Evolutionary conservation across 2,329 filamentous ascomycete species (phyloP), one percentile per base, ranked within the genome.

Genomic region (Cladophialophora chaetospira): DNA sequence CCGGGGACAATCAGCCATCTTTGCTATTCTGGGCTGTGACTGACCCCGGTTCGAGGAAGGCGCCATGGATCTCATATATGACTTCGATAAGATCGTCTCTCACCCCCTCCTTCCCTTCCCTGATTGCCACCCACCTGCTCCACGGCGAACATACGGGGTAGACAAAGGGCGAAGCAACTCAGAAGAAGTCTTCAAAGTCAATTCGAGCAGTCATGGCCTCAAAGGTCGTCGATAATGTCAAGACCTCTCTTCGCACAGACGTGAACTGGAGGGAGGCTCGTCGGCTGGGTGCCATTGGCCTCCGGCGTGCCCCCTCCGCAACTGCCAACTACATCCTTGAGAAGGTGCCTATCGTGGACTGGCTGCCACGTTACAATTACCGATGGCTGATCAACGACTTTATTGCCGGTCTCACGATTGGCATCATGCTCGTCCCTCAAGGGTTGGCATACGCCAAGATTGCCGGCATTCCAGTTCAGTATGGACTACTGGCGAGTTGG

Each of bases 281-380:
- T 13, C 49, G 46, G 8, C 52, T 58, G 25, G 59, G 50, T 47
- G 44, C 31, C 19, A 67, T 68, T 60, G 72, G 69, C 17, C 55
- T 67, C 28, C 69, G 69, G 33, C 71, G 72, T 25, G 58, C 85
- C 0, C 83, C 84, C 0, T 77, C 78, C 2, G 80, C 78, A 4
- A 72, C 82, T 1, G 75, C 70, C 4, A 76, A 83, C 46, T 87
- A 88, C 63, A 70, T 82, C 3, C 58, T 79, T 29, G 82, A 84
- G 59, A 87, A 87, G 67, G 72, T 85, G 2, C 85, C 84, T 1
- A 81, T 87, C 38, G 71, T 83, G 8, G 78, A 82, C 48, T 88
- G 84, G 85, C 73, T 87, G 1, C 83, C 85, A 6, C 75, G 75
- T 40, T 88, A 87, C 68, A 77, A 83, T n/a, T 78, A 75, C 4